Evolutionary conservation across 768 basidiomycete genomes (phyloP), one percentile per base, ranked within the genome.

Genomic region (Mrakia hoshinonis): DNA sequence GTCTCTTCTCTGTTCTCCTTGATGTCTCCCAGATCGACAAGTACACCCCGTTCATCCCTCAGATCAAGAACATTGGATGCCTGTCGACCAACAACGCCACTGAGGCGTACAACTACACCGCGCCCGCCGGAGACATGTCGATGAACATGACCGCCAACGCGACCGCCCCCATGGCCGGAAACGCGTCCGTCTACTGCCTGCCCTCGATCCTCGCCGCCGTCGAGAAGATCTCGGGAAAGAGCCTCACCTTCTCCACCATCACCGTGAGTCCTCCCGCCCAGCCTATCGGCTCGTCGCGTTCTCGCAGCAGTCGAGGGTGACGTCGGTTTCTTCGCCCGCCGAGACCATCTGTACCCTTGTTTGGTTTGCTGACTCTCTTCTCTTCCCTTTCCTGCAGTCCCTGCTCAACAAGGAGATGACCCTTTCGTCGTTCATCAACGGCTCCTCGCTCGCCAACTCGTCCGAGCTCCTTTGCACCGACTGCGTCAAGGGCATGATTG

Each of bases 31-130:
- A 66, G 64, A 31, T 66, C 64, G 31, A 66, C 46, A 47, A 46
- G 20, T 66, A 49, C 47, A 36, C 48, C 15, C 64, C 64, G 13
- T 66, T 66, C 64, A 46, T 66, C 29, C 64, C 64, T 22, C 64
- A 66, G 48, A 47, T 49, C 47, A 66, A 66, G 34, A 7, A 24
- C 4, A 47, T 66, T 47, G 64, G 26, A 24, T 66, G 64, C 22
- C 43, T 66, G 10, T 15, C 47, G 48, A 47, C 58, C 11, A 61
- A 31, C 58, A 61, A 61, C 58, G 31, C 13, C 7, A 36, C 58
- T 34, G 58, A 61, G 36, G 58, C 58, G 5, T 61, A 36, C 34
- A 61, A 61, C 58, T 61, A 36, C 34, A 61, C 58, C 36, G 26
- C 29, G 55, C 20, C 34, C 10, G 24, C 26, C 2, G n/a, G 54